Evolutionary conservation across 257 asterid species (phyloP).

Genomic region (Linaria vulgaris): DNA sequence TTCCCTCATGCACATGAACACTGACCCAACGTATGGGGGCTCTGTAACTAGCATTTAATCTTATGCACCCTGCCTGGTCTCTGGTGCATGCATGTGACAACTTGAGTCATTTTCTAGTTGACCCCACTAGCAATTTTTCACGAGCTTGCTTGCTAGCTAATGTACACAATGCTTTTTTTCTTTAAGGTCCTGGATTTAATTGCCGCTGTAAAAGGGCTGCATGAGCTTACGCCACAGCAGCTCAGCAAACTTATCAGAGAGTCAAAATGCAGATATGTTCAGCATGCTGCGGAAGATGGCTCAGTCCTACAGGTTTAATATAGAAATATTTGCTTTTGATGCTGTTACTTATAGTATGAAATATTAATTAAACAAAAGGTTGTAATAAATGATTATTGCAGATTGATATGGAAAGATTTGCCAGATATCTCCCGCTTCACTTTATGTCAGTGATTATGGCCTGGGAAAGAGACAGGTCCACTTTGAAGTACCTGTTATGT

Average conservation of each 20-base stretch:
- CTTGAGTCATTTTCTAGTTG: constrained; percentile 3
- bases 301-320: constrained; percentile 59
- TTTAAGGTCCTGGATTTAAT: constrained; percentile 74
- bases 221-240: constrained; percentile 79
- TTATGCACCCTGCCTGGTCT: no score
- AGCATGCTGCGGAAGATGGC: constrained; percentile 59
- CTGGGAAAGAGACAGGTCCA: constrained; percentile 66
- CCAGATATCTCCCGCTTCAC: constrained; percentile 84
- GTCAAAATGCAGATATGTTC: constrained; percentile 64
- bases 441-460: constrained; percentile 81
- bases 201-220: constrained; percentile 82
- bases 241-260: constrained; percentile 75
- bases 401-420: constrained; percentile 82
- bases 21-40: background rate
- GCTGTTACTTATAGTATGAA: constrained; percentile 10
- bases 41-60: no score
- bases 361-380: constrained; percentile 15
- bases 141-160: constrained; percentile 25
- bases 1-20: no score
- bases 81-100: background rate
- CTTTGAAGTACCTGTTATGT: constrained; percentile 80
- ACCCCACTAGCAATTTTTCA: no score
- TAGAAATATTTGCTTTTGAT: constrained; percentile 3
- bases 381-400: constrained; percentile 39
- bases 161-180: constrained; percentile 27